phyloP scores from a whole-genome alignment of 2,329 filamentous ascomycete genomes.

The Arthrobotrys iridis region DNA sequence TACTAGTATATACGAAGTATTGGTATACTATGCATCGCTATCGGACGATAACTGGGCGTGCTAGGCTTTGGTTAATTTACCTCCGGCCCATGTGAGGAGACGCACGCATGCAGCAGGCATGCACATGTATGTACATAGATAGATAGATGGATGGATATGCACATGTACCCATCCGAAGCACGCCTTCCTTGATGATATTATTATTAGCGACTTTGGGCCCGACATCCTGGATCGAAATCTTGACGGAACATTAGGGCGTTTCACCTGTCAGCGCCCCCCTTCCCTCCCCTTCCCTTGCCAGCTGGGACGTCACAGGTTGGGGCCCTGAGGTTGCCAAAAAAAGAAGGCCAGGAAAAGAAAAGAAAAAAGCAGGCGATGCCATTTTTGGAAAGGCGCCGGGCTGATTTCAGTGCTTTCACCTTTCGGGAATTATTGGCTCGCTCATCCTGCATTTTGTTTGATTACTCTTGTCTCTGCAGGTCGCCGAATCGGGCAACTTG shows the following conservation, averaged over 20 bases:
- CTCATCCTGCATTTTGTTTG: conserved; percentile 10
- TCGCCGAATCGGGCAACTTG: conserved; percentile 50
- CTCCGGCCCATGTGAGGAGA: conserved; percentile 1
- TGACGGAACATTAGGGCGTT: conserved; percentile 20
- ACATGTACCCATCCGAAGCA: not conserved
- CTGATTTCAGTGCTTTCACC: not conserved
- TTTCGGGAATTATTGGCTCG: conserved; percentile 33
- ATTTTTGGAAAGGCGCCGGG: conserved; percentile 18
- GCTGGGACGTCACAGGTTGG: conserved; percentile 34
- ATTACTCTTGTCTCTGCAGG: conserved; percentile 12
- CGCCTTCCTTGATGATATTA: not conserved
- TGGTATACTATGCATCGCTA: not conserved
- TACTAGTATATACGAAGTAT: no score
- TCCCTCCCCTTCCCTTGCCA: no score
- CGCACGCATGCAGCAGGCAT: conserved; percentile 6
- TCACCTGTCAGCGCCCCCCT: conserved; percentile 41
- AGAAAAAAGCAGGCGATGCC: conserved; percentile 15
- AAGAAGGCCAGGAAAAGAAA: conserved; percentile 26
- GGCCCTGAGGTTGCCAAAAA: conserved; percentile 23
- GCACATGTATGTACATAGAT: no score
- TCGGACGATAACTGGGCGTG: not conserved
- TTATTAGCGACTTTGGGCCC: conserved; percentile 10
- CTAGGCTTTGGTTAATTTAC: conserved; percentile 22
- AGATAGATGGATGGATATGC: no score
- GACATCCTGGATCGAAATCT: conserved; percentile 16